Base-by-base conservation (phyloP, 2,329 filamentous ascomycete genomes). In the Leptographium lundbergii region DNA sequence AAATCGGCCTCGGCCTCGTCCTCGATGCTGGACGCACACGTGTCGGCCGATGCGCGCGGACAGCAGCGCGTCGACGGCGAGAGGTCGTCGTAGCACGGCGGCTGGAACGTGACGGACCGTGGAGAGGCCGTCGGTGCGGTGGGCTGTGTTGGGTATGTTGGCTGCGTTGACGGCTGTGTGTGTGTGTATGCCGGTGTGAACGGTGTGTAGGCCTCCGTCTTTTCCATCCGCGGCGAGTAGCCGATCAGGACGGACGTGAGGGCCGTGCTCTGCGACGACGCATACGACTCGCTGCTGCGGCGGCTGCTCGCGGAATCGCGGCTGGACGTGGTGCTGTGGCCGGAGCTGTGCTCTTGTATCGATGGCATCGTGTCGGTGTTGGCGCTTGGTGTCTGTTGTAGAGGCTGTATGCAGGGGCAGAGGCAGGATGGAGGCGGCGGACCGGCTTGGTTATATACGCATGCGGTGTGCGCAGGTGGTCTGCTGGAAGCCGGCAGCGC, bases 1-100 rank as follows among this genome's bases (percentile, higher is more conserved):
- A n/a, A n/a, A n/a, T 42, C 53, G 3, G 45, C 32, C 4, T 39
- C 52, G 52, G 3, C 25, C 19, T 77, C 67, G n/a, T 85, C 82
- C 51, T 83, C 77, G 51, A 81, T 77, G 4, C 86, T 88, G 36
- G 91, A 96, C 66, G 85, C 83, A 70, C 91, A 95, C 1, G 91
- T 95, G 61, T 89, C 86, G 64, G 84, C 78, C 0, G 90, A 94
- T 29, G 81, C 77, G 53, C 80, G 77, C 2, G 78, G 72, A 64
- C 76, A 77, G 59, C 73, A 66, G 59, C 69, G 72, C 10, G 75
- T 75, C 22, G 68, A 68, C 5, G 74, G 73, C 4, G 74, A 74
- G 32, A 75, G 65, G 60, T 75, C 72, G 56, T 72, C 68, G 42
- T 62, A 61, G 19, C 34, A 42, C 17, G 36, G 50, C 22, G 47